Conservation (phyloP, 495 filamentous ascomycete species). For the Aspergillus indologenus region DNA sequence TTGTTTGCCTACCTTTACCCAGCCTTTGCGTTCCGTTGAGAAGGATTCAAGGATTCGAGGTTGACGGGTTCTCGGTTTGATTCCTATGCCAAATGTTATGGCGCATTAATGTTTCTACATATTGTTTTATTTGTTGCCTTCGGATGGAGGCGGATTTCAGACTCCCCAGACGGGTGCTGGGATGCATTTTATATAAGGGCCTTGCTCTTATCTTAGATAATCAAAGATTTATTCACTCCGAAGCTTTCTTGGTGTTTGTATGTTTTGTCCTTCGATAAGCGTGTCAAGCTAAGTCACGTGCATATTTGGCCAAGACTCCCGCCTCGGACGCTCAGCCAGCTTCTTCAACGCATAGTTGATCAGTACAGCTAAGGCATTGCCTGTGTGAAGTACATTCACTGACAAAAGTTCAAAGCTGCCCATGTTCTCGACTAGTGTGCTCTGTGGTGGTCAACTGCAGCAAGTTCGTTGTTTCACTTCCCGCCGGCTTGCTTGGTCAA, state of each 20-base stretch:
- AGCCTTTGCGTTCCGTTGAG: conserved; percentile 32
- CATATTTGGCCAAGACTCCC: no score
- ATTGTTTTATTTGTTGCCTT: not conserved
- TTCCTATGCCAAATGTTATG: conserved; percentile 13
- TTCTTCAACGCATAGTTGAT: no score
- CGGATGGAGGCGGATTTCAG: conserved; percentile 10
- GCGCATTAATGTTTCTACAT: conserved; percentile 1
- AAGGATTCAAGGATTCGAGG: conserved; percentile 15
- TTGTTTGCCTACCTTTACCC: conserved; percentile 27
- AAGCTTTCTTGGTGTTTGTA: not conserved
- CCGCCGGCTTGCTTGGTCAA: not conserved
- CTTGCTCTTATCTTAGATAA: not conserved
- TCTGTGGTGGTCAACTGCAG: not conserved
- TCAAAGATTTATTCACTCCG: not conserved
- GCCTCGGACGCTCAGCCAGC: no score
- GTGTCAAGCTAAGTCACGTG: no score
- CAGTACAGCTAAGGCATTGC: no score
- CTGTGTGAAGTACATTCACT: no score
- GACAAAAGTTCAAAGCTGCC: not conserved
- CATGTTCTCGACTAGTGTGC: not conserved
- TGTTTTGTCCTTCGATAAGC: no score
- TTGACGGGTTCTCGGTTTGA: conserved; percentile 14
- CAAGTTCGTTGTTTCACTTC: not conserved
- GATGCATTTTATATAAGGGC: conserved; percentile 13
- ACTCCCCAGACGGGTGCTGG: conserved; percentile 20